A percentile compares a stretch with the other conserved stretches of the same genome.
Evolutionary conservation across 345 rosid species (phyloP).

Genomic region (Ceriops decandra): DNA sequence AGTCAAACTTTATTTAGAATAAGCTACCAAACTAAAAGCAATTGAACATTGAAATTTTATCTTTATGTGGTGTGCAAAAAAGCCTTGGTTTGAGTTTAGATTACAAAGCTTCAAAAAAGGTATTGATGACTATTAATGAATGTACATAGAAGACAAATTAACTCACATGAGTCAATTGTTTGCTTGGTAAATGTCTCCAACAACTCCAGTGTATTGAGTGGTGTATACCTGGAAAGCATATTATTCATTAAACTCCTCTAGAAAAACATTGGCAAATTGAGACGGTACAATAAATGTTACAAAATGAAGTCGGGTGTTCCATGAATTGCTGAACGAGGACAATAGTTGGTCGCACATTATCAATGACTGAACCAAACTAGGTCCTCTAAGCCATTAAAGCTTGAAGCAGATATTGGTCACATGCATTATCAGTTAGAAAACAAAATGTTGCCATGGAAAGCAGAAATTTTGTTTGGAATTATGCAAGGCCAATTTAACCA

Average conservation of each 20-base stretch:
- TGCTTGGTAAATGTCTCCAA: constrained; percentile 69
- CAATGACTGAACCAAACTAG: not conserved
- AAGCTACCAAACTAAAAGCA: too few relatives aligned
- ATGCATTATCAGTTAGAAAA: not conserved
- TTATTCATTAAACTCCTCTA: constrained; percentile 8
- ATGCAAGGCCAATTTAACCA: not conserved
- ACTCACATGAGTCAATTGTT: constrained; percentile 81
- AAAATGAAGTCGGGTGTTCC: not conserved
- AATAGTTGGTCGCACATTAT: not conserved
- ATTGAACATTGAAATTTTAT: too few relatives aligned
- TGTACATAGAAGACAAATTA: not conserved
- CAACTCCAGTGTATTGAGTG: constrained; percentile 71
- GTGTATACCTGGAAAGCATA: constrained; percentile 60
- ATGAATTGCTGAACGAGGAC: not conserved
- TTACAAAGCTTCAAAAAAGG: not conserved
- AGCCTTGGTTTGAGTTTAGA: not conserved
- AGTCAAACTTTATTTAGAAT: too few relatives aligned
- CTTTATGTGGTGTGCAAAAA: too few relatives aligned
- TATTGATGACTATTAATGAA: not conserved
- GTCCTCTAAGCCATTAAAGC: not conserved
- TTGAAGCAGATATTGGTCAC: not conserved
- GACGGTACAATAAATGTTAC: not conserved
- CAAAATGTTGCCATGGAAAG: not conserved
- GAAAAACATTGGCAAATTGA: not conserved
- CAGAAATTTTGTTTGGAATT: not conserved